These are phyloP conservation scores for Citrus sp. DNA, from an alignment of 345 rosid species.

Conservation along the genomic window DNA sequence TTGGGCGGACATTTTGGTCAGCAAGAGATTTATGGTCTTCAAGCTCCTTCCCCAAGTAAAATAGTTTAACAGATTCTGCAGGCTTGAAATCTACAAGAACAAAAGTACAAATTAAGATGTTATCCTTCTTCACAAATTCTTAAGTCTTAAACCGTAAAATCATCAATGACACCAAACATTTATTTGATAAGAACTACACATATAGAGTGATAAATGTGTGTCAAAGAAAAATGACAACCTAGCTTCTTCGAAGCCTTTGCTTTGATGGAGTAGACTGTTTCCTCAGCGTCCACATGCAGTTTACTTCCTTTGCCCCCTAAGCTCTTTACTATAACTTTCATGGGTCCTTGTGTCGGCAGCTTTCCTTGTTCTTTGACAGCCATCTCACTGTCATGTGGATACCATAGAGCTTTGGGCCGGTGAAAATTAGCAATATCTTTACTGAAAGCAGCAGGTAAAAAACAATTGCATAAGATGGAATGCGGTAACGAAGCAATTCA, in stretches of 20 bases:
- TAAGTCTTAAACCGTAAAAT: not conserved
- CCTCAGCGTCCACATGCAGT: conserved; percentile 83
- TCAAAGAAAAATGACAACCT: conserved; percentile 51
- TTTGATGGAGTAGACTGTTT: conserved; percentile 73
- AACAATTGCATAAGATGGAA: not conserved
- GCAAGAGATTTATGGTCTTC: conserved; percentile 77
- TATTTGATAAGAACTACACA: not conserved
- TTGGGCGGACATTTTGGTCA: conserved; percentile 80
- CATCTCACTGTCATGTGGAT: conserved; percentile 91
- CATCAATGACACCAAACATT: conserved; percentile 1
- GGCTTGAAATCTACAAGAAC: conserved; percentile 81
- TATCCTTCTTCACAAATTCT: conserved; percentile 1
- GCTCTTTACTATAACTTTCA: conserved; percentile 89
- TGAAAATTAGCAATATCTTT: conserved; percentile 95
- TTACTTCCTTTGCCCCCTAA: conserved; percentile 98
- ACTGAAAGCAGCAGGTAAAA: conserved; percentile 40
- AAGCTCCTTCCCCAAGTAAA: conserved; percentile 86
- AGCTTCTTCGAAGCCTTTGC: conserved; percentile 90
- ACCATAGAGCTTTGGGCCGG: conserved; percentile 94
- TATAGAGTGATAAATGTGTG: not conserved
- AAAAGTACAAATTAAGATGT: conserved; percentile 17
- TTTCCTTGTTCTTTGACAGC: conserved; percentile 86
- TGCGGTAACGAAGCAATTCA: conserved; percentile 11
- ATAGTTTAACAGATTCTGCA: conserved; percentile 71
- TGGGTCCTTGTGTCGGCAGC: conserved; percentile 70